Percentiles rank a stretch among this genome's conserved stretches.
phyloP scores from a whole-genome alignment of 805 yeast genomes.

The Candida pini region DNA sequence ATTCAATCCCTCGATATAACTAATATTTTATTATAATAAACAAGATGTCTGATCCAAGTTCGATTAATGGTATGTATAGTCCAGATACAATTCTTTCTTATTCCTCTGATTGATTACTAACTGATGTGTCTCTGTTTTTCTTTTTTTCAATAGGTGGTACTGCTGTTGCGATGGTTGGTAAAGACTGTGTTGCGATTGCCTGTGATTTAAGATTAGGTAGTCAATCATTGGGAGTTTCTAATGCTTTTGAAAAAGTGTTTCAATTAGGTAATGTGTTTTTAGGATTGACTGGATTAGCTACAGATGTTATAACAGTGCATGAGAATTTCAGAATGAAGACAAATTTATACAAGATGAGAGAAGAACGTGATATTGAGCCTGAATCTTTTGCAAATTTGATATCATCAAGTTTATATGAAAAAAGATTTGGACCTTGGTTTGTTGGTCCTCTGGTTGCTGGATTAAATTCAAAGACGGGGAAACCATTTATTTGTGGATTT shows the following conservation, averaged over 20 bases:
- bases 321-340: constrained; percentile 81
- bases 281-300: constrained; percentile 92
- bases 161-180: constrained; percentile 98
- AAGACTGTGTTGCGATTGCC: constrained; percentile 97
- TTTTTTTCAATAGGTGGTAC: constrained; percentile 61
- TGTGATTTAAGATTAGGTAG: constrained; percentile 90
- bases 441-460: constrained; percentile 98
- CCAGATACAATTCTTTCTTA: background rate
- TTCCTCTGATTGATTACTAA: background rate
- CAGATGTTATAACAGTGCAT: constrained; percentile 83
- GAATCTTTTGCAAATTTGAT: constrained; percentile 89
- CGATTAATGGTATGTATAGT: constrained; percentile 50
- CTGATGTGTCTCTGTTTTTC: constrained; percentile 1
- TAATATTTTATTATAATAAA: too few relatives aligned
- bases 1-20: too few relatives aligned
- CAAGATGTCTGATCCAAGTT: constrained; percentile 70
- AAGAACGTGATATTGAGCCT: constrained; percentile 90
- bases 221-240: constrained; percentile 88
- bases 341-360: constrained; percentile 83
- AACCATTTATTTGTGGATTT: constrained; percentile 92
- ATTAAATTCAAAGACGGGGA: constrained; percentile 68
- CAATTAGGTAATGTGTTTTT: constrained; percentile 79
- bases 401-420: constrained; percentile 82
- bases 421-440: constrained; percentile 93
- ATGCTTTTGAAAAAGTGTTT: constrained; percentile 89